Evolutionary conservation across 129 eudicot genomes (phyloP).

Genomic region (Calendula officinalis): DNA sequence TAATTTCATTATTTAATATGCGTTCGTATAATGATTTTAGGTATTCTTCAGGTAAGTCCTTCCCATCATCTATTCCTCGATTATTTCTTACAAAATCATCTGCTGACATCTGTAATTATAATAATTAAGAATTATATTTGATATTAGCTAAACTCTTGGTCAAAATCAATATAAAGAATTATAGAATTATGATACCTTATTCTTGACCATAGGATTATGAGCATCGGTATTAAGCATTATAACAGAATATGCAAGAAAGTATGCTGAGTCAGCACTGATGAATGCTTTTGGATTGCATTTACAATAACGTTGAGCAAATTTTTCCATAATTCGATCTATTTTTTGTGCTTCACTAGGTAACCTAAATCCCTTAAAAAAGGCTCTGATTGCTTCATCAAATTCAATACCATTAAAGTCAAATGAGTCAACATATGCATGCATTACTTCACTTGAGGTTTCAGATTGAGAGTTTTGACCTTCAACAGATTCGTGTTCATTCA

Average conservation of each 20-base stretch:
- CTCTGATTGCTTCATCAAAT: slow-evolving; percentile 90
- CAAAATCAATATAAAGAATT: slow-evolving; percentile 8
- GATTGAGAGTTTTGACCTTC: slow-evolving; percentile 76
- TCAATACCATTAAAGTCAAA: slow-evolving; percentile 83
- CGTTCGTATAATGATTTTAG: slow-evolving; percentile 82
- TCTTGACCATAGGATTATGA: slow-evolving; percentile 87
- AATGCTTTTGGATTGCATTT: slow-evolving; percentile 88
- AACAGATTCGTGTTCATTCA: slow-evolving; percentile 48
- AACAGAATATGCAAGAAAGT: slow-evolving; percentile 94
- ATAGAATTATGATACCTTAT: slow-evolving; percentile 57
- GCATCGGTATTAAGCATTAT: slow-evolving; percentile 98
- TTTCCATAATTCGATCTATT: slow-evolving; percentile 94
- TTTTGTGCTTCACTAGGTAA: slow-evolving; percentile 99
- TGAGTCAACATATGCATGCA: slow-evolving; percentile 94
- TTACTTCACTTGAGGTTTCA: slow-evolving; percentile 80
- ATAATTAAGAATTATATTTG: slow-evolving; percentile 4
- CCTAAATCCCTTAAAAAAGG: slow-evolving; percentile 73
- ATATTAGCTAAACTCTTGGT: slow-evolving; percentile 14
- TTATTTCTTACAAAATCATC: slow-evolving; percentile 97
- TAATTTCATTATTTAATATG: slow-evolving; percentile 82
- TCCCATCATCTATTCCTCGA: slow-evolving; percentile 98
- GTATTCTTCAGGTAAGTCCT: slow-evolving; percentile 95
- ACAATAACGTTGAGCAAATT: slow-evolving; percentile 93
- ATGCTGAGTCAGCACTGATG: slow-evolving; percentile 97
- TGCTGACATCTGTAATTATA: slow-evolving; percentile 75